Conservation (phyloP, 2,329 filamentous ascomycete species). For the Colletotrichum neosansevieriae region DNA sequence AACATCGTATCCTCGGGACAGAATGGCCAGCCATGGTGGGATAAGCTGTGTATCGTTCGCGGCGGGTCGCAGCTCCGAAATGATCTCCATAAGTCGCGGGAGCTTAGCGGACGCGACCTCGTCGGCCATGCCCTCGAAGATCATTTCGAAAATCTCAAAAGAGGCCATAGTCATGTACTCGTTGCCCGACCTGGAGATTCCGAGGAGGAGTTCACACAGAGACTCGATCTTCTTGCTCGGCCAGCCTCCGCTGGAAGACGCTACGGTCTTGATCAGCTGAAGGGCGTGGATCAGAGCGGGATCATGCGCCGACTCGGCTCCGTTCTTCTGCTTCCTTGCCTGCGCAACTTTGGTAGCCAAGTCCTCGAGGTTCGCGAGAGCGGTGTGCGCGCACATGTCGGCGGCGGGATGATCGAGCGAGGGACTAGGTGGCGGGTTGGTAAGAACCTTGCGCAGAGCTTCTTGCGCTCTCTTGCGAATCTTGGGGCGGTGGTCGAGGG, state of each 20-base stretch:
- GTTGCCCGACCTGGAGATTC: constrained; percentile 89
- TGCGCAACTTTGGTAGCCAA: constrained; percentile 72
- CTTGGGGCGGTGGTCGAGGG: constrained; percentile 90
- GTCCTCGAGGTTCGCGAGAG: constrained; percentile 82
- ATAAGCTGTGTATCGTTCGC: constrained; percentile 94
- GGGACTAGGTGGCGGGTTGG: constrained; percentile 88
- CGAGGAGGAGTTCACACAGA: constrained; percentile 88
- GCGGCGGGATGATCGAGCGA: constrained; percentile 94
- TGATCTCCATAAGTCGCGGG: constrained; percentile 88
- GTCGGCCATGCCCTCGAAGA: constrained; percentile 92
- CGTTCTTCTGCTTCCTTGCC: constrained; percentile 74
- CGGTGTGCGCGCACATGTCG: constrained; percentile 95
- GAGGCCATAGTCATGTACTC: constrained; percentile 97
- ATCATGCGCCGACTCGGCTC: constrained; percentile 73
- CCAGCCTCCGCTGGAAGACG: constrained; percentile 90
- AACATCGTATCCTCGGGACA: constrained; percentile 95
- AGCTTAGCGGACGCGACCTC: constrained; percentile 91
- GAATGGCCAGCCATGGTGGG: constrained; percentile 95
- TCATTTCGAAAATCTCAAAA: constrained; percentile 97
- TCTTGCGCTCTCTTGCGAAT: constrained; percentile 94
- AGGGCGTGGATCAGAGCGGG: constrained; percentile 91
- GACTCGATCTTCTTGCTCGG: constrained; percentile 95
- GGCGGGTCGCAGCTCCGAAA: constrained; percentile 89
- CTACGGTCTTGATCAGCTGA: constrained; percentile 91
- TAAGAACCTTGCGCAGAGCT: constrained; percentile 84